A percentile compares a stretch with the other conserved stretches of the same genome.
Conservation (phyloP, 2,329 filamentous ascomycete genomes). For the Coniella vitis region DNA sequence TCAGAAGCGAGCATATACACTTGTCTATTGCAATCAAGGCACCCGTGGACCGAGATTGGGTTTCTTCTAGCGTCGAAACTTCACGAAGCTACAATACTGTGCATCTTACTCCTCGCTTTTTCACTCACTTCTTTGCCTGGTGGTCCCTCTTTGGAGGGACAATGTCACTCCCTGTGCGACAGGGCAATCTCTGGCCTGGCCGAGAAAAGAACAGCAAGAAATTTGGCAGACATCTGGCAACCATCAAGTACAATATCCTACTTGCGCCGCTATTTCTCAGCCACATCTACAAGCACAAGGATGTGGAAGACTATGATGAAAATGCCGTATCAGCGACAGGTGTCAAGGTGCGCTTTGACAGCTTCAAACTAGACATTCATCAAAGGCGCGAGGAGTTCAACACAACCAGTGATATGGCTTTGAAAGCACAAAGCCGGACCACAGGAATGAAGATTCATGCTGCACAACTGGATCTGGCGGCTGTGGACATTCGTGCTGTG, state of each 20-base stretch:
- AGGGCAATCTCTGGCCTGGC: constrained; percentile 85
- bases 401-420: constrained; percentile 68
- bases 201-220: constrained; percentile 97
- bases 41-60: constrained; percentile 82
- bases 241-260: constrained; percentile 94
- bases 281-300: constrained; percentile 98
- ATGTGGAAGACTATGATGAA: constrained; percentile 77
- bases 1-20: constrained; percentile 94
- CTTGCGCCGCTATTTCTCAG: constrained; percentile 90
- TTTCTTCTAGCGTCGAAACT: constrained; percentile 62
- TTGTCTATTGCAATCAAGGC: constrained; percentile 87
- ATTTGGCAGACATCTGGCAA: constrained; percentile 93
- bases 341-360: constrained; percentile 92
- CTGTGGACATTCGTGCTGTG: constrained; percentile 85
- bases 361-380: constrained; percentile 94
- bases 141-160: constrained; percentile 94
- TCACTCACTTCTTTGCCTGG: constrained; percentile 97
- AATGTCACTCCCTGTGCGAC: constrained; percentile 89
- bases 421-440: constrained; percentile 70
- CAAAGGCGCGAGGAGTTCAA: constrained; percentile 89
- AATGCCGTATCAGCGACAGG: constrained; percentile 81
- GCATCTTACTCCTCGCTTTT: constrained; percentile 90
- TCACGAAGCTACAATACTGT: constrained; percentile 94
- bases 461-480: constrained; percentile 84
- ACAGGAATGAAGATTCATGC: constrained; percentile 95